Evolutionary conservation across 495 filamentous ascomycete genomes (phyloP).

Genomic region (Rostrohypoxylon terebratum): DNA sequence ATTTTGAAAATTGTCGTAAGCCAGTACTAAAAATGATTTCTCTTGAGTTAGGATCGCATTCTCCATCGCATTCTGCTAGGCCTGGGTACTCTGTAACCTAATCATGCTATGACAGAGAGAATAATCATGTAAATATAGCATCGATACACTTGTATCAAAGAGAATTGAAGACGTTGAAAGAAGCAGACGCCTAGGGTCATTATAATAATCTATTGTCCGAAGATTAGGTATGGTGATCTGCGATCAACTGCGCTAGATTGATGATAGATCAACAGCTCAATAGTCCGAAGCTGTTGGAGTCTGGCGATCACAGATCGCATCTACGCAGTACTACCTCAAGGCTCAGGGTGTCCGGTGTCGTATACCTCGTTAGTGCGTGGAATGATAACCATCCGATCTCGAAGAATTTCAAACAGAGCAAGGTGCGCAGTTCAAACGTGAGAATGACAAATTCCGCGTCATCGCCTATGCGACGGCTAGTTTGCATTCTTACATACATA

Average conservation of each 20-base stretch:
- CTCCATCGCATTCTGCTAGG: neutral
- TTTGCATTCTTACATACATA: neutral
- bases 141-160: neutral
- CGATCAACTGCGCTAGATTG: constrained; percentile 25
- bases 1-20: neutral
- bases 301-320: constrained; percentile 12
- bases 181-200: constrained; percentile 13
- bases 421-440: neutral
- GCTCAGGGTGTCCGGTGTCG: too few relatives aligned
- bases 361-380: neutral
- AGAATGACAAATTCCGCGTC: constrained; percentile 1
- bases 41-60: neutral
- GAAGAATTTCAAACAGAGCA: neutral
- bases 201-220: constrained; percentile 14
- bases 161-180: constrained; percentile 17
- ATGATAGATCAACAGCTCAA: constrained; percentile 19
- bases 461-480: constrained; percentile 5
- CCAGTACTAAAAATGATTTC: neutral
- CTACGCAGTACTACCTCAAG: neutral
- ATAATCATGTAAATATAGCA: neutral
- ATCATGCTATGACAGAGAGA: neutral
- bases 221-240: constrained; percentile 23
- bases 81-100: neutral
- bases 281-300: constrained; percentile 4
- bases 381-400: neutral